Base-by-base conservation (phyloP, 192 early-diverging fungal genomes). In the Entomortierella chlamydospora region DNA sequence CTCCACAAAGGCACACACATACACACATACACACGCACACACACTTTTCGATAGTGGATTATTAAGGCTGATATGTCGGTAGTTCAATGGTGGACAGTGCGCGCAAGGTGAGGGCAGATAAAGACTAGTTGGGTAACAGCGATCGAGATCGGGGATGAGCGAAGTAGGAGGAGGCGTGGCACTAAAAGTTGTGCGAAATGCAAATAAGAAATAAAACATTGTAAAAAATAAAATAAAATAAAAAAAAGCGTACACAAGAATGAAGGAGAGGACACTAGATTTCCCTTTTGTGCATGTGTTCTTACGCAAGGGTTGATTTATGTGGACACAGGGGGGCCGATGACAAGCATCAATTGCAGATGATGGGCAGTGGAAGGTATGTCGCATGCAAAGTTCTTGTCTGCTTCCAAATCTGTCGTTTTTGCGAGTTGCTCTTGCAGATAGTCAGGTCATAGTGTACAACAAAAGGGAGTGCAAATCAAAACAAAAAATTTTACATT, bases 251-350 rank as follows among this genome's bases (percentile, higher is more conserved):
- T 47, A 10, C n/a, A 30, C 25, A 8, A 28, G 53, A 20, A 47
- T 4, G 15, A 15, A 47, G 45, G 15, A 47, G 15, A 4, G 15
- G 20, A 17, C 15, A 47, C 12, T 47, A 11, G 15, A 20, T 20
- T 47, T 15, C 45, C 45, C 45, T 20, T 12, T 47, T 47, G 45
- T 47, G 45, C 15, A 3, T 20, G 45, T 47, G 20, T 47, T 47
- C 45, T 47, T 47, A 47, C 45, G 45, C 45, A 47, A 47, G 45
- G 13, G 45, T 20, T 47, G 45, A 47, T 47, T 47, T 47, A 47
- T 17, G 4, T 20, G 45, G 20, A 47, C 45, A 47, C 45, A 47
- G 45, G 45, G 45, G n/a, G 45, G 12, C 15, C 12, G 20, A 20
- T 12, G 5, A 20, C 4, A 17, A 47, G 15, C 15, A 47, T 3